Conservation (phyloP, 352 stramenopile species). For the Globisporangium nodosum region DNA sequence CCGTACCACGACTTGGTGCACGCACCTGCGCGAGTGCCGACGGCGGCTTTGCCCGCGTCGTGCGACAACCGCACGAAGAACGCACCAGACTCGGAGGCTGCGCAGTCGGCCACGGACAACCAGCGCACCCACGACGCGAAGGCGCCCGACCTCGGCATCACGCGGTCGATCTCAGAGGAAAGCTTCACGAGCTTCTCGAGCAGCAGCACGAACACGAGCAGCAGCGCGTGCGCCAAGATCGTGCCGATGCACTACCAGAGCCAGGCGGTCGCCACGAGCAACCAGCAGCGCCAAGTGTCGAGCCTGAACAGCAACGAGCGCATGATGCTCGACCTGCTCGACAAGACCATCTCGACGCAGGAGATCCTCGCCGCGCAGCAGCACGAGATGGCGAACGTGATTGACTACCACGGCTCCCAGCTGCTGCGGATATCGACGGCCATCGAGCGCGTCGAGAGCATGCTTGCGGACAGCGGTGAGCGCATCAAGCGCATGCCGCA, state of each 20-base stretch:
- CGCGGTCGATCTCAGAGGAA: constrained; percentile 15
- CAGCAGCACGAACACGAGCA: constrained; percentile 9
- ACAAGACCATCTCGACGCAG: constrained; percentile 76
- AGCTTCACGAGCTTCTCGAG: constrained; percentile 13
- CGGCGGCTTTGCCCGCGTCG: not conserved
- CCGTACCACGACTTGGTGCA: constrained; percentile 1
- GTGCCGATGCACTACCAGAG: constrained; percentile 11
- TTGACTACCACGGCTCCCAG: constrained; percentile 56
- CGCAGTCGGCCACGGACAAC: constrained; percentile 8
- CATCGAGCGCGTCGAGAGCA: constrained; percentile 62
- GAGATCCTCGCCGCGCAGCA: constrained; percentile 72
- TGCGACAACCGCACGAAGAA: not conserved
- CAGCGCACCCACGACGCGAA: constrained; percentile 13
- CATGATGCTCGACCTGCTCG: constrained; percentile 67
- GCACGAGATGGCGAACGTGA: constrained; percentile 63
- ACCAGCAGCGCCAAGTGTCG: constrained; percentile 23
- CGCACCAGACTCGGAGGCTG: not conserved
- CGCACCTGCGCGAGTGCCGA: not conserved
- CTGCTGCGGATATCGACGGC: constrained; percentile 60
- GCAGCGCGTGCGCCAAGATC: constrained; percentile 15
- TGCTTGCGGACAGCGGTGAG: constrained; percentile 42
- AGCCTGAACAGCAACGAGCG: constrained; percentile 59
- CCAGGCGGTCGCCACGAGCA: constrained; percentile 13
- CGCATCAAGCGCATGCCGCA: constrained; percentile 20
- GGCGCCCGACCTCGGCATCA: constrained; percentile 9